Conservation (phyloP, 2,329 filamentous ascomycete genomes). For the Aplosporella prunicola region DNA sequence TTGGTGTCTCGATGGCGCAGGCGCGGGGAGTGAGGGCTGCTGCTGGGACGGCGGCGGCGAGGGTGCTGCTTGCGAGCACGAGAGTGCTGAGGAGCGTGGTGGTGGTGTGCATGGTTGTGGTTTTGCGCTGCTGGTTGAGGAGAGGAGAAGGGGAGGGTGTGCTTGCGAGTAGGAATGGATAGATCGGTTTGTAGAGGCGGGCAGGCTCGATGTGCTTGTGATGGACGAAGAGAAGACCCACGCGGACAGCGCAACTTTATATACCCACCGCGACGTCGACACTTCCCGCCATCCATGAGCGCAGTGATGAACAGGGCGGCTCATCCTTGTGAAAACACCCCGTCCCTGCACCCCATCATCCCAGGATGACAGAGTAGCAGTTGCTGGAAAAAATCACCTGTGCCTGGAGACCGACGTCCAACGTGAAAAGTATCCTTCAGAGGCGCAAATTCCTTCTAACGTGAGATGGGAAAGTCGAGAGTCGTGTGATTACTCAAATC, state of each 20-base stretch:
- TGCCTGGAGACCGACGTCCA: too few species aligned
- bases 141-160: not conserved
- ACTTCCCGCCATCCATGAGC: not conserved
- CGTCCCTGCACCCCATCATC: not conserved
- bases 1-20: slow-evolving; percentile 16
- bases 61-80: slow-evolving; percentile 12
- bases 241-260: not conserved
- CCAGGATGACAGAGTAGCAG: slow-evolving; percentile 4
- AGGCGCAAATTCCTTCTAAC: not conserved
- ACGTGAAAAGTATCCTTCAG: too few species aligned
- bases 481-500: not conserved
- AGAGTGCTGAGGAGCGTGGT: slow-evolving; percentile 13
- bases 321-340: not conserved
- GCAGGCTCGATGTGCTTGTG: not conserved
- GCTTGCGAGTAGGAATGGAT: not conserved
- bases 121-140: not conserved
- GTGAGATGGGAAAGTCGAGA: slow-evolving; percentile 1
- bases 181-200: too few species aligned
- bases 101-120: slow-evolving; percentile 16
- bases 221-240: not conserved
- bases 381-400: slow-evolving; percentile 2
- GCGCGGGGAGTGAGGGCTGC: slow-evolving; percentile 14
- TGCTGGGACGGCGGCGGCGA: slow-evolving; percentile 13
- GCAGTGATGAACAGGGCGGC: not conserved
- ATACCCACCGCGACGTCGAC: not conserved